Percentiles rank a stretch among this genome's conserved stretches.
These are phyloP conservation scores for Phialophora tarda DNA, from an alignment of 2,329 filamentous ascomycete genomes.

Conservation along the genomic window DNA sequence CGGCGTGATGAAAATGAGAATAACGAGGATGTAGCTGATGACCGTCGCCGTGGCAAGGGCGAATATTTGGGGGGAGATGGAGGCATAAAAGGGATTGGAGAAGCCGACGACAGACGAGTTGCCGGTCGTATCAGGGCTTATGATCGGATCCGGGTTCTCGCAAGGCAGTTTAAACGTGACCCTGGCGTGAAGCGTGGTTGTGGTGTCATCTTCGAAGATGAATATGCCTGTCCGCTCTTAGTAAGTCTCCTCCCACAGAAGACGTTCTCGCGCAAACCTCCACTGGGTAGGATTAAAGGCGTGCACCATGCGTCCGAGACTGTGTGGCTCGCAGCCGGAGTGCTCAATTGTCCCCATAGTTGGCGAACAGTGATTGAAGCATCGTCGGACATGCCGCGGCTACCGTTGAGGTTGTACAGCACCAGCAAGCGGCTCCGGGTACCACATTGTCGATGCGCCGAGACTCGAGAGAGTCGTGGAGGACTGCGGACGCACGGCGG, in stretches of 20 bases:
- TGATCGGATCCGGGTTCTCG: conserved; percentile 47
- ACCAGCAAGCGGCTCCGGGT: conserved; percentile 7
- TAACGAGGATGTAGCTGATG: conserved; percentile 87
- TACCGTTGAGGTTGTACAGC: conserved; percentile 27
- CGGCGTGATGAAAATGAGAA: conserved; percentile 94
- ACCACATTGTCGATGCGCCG: conserved; percentile 28
- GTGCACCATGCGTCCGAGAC: conserved; percentile 59
- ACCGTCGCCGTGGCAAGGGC: conserved; percentile 90
- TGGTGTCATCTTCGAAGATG: conserved; percentile 49
- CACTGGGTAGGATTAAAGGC: conserved; percentile 65
- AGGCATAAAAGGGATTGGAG: conserved; percentile 89
- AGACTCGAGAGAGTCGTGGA: conserved; percentile 31
- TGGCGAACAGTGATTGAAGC: conserved; percentile 37
- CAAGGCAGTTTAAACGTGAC: conserved; percentile 58
- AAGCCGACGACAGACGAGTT: conserved; percentile 67
- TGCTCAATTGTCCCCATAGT: conserved; percentile 38
- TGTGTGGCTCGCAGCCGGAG: conserved; percentile 44
- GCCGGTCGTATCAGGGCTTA: conserved; percentile 41
- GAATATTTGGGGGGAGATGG: conserved; percentile 90
- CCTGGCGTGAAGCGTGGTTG: conserved; percentile 55
- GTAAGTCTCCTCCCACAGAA: background rate
- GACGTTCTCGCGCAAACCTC: conserved; percentile 50
- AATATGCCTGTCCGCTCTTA: conserved; percentile 44
- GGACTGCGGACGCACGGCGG: conserved; percentile 22
- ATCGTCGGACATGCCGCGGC: conserved; percentile 35